Evolutionary conservation across 306 rosid species (phyloP).

Genomic region (Corylus americana): DNA sequence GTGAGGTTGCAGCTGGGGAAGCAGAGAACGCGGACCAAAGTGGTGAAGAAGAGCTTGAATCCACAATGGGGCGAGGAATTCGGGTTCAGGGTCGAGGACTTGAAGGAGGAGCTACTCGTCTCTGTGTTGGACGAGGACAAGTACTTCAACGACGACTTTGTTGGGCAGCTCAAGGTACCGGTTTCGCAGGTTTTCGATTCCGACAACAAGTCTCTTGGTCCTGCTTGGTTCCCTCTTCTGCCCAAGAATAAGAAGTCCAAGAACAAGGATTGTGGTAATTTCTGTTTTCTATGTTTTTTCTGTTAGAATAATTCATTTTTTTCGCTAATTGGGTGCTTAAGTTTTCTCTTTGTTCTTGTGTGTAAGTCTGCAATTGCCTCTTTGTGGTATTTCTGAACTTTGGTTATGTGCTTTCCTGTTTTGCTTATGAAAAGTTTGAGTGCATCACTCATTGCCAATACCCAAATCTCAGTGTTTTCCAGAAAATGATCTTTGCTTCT

Average conservation of each 20-base stretch:
- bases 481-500: background rate
- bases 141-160: conserved; percentile 74
- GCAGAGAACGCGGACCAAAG: conserved; percentile 75
- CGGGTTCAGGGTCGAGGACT: conserved; percentile 71
- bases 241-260: conserved; percentile 68
- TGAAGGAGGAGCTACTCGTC: conserved; percentile 57
- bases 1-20: conserved; percentile 78
- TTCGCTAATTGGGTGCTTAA: conserved; percentile 11
- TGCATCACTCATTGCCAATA: background rate
- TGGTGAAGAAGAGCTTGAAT: conserved; percentile 66
- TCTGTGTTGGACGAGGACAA: conserved; percentile 81
- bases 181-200: conserved; percentile 65
- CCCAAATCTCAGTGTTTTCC: background rate
- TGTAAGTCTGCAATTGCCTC: background rate
- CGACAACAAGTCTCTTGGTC: conserved; percentile 55
- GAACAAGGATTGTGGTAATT: conserved; percentile 75
- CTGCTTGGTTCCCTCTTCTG: conserved; percentile 73
- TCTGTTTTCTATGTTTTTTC: background rate
- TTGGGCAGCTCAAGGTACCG: conserved; percentile 66
- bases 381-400: background rate
- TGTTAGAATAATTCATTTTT: background rate
- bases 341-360: conserved; percentile 2
- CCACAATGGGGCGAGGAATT: conserved; percentile 93
- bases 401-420: background rate
- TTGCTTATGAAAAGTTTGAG: background rate